Base-by-base conservation (phyloP, 1,139 yeast species). In the Magnusiomyces suaveolens region DNA sequence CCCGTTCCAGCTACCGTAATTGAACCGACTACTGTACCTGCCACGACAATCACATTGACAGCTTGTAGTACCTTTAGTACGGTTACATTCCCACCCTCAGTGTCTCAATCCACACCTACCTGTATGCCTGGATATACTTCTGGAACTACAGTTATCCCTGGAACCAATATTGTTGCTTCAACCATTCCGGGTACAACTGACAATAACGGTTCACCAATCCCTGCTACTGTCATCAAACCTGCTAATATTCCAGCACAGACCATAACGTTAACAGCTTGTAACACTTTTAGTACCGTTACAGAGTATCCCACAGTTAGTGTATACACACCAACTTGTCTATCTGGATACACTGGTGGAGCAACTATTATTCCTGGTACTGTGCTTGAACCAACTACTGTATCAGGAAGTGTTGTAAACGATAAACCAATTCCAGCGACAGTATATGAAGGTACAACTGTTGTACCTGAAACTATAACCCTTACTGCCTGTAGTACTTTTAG, bases 1-100 rank as follows among this genome's bases (percentile, higher is more conserved):
- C 18, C 47, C 2, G 12, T 18, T 43, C 47, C 47, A 14, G 47
- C 47, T 24, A 46, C 56, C 16, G 49, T 51, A 14, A 39, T 47
- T 39, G 25, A 26, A 26, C 52, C 52, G n/a, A 54, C 56, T 18
- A 51, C 54, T 10, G 29, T 46, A n/a, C 52, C 54, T 18, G 46
- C 43, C 10, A 33, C 3, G 14, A 54, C 56, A 10, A 10, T 54
- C 14, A 51, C 49, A 36, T 38, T 53, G 3, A 21, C 56, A n/a
- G 51, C 47, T 24, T 43, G 47, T 23, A 23, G 24, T 16, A 43
- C 26, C 16, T 43, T 14, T n/a, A 24, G 29, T 14, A 23, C 47
- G 4, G n/a, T 43, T 20, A 43, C 47, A 14, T 8, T 12, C 3
- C 20, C 14, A 3, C 32, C 47, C 6, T n/a, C 47, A 4, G 12